Base-by-base conservation (phyloP, 2,329 filamentous ascomycete species). In the Aspergillus piperis region DNA sequence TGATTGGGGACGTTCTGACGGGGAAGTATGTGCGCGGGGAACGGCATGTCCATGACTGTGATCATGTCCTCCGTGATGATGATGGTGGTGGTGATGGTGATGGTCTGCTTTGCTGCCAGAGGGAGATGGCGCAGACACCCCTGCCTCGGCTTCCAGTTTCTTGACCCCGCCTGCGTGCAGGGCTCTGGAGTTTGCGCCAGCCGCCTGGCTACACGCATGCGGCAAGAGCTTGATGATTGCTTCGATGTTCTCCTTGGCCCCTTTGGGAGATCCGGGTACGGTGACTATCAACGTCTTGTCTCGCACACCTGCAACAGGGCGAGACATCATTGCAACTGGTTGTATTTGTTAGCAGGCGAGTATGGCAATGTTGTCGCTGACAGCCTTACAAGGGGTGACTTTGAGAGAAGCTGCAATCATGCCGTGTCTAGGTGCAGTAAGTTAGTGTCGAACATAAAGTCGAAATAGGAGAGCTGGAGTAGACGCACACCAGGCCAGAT, bases 271-370 rank as follows among this genome's bases (percentile, higher is more conserved):
- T 1, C 95, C 95, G 0, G 95, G 95, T 3, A 99, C 81, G 0
- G 95, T 99, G 63, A 97, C 79, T 23, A 99, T 90, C 55, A 99
- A 77, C 0, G 91, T 89, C 62, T 87, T 87, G 63, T 94, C 88
- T 32, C 95, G 84, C 2, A 96, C 88, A 3, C 95, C 95, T 21
- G 95, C 95, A 11, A 96, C 90, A 4, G 95, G 95, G 49, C 95
- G 86, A 54, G 95, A 91, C 95, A 99, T 99, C 81, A 96, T 89
- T 48, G 95, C 95, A 78, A 99, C 92, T 96, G 57, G 15, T 23
- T 3, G 5, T 17, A 51, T n/a, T 54, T 11, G 51, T 76, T 59
- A 76, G 66, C 52, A 49, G 39, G 39, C 8, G n/a, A 11, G 17
- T 25, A 5, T 17, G 7, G 13, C 13, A 30, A 36, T 21, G 8